Percentiles rank a stretch among this genome's conserved stretches.
phyloP scores from a whole-genome alignment of 352 stramenopile genomes.

The Phytophthora sp. region DNA sequence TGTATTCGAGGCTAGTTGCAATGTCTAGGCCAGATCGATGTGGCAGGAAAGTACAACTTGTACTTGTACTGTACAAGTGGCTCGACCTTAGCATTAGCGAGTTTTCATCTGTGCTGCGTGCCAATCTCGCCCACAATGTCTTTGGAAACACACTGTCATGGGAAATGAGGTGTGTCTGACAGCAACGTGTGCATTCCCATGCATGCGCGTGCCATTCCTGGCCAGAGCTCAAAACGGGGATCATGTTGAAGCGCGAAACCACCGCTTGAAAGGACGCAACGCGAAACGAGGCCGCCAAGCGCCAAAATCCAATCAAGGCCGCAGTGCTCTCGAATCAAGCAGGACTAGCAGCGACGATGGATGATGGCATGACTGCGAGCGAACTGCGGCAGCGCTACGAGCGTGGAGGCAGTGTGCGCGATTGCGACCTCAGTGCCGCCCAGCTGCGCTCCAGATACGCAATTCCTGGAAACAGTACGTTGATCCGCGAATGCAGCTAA shows the following conservation, averaged over 20 bases:
- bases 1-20: too few relatives aligned
- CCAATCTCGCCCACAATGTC: too few relatives aligned
- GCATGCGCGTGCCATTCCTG: background rate
- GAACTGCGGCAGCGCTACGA: slow-evolving; percentile 81
- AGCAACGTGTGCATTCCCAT: too few relatives aligned
- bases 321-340: background rate
- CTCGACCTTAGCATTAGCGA: too few relatives aligned
- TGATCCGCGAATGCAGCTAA: background rate
- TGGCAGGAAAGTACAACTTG: too few relatives aligned
- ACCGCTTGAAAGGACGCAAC: slow-evolving; percentile 17
- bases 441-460: slow-evolving; percentile 82
- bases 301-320: slow-evolving; percentile 6
- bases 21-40: too few relatives aligned
- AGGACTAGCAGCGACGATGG: slow-evolving; percentile 23
- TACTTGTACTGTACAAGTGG: too few relatives aligned
- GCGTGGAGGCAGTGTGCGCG: slow-evolving; percentile 70
- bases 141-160: too few relatives aligned
- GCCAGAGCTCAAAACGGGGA: background rate
- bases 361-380: slow-evolving; percentile 70
- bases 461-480: slow-evolving; percentile 83
- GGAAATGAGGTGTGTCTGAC: too few relatives aligned
- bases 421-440: slow-evolving; percentile 78
- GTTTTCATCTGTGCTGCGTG: too few relatives aligned
- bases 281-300: slow-evolving; percentile 3
- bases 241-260: background rate